Evolutionary conservation across 176 grass and related monocot species (phyloP), one percentile per base, ranked within the genome.

Genomic region (Musa itinerans): DNA sequence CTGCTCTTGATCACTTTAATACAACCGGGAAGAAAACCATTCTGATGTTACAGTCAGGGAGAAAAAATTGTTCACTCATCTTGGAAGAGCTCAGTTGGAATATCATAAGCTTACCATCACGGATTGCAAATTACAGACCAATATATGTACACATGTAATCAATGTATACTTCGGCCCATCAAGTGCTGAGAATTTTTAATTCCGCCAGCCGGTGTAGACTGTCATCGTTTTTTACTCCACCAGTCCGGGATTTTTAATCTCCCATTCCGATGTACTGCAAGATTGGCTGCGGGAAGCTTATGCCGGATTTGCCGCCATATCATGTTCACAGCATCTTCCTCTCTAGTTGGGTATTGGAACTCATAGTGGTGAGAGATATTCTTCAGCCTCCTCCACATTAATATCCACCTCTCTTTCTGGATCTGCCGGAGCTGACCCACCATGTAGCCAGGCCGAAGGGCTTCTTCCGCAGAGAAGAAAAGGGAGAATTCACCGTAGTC

Each of bases 401-500:
- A 82, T 71, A 84, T 67, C 95, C 95, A 94, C 64, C 66, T 94
- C 61, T 78, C 80, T 83, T 85, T 92, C 12, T 82, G 75, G 66
- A 94, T 73, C 48, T 84, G 71, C 48, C 95, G 89, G 9, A 99
- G 87, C 65, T 86, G 88, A 16, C 79, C 85, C 12, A 99, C 69
- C 77, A 94, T 73, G 78, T 94, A 81, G 86, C 85, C 81, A 64
- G 90, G 88, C 51, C 17, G 84, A 17, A 94, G 69, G 78, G 88
- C 88, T 55, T 94, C 90, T 79, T 99, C 77, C 11, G 92, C 88
- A 3, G 95, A 94, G 86, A 89, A 94, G 87, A 99, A 99, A 75
- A 89, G 84, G 25, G 91, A 87, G 83, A 94, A 92, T 72, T 91
- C 82, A 5, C 78, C 84, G 77, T 94, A 99, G 84, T 99, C 90